phyloP scores from a whole-genome alignment of 768 basidiomycete species.

The Boletellus sp. region DNA sequence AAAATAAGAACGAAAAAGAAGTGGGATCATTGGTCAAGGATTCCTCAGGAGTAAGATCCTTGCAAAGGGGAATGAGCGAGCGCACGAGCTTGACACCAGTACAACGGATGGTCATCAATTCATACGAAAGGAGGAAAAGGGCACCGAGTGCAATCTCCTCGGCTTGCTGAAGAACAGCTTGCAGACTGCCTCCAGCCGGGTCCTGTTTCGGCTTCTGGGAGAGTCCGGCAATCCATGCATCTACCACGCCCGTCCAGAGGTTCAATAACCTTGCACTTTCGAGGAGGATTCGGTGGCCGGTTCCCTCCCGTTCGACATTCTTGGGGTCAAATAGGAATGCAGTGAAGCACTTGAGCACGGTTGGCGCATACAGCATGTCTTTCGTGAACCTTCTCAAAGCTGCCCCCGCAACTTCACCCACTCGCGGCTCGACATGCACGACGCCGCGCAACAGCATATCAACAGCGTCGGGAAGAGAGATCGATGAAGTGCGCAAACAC shows the following conservation, averaged over 20 bases:
- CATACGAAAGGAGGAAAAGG: slow-evolving; percentile 69
- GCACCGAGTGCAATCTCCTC: slow-evolving; percentile 68
- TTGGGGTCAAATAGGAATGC: slow-evolving; percentile 71
- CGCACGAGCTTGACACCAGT: slow-evolving; percentile 65
- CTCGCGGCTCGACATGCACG: slow-evolving; percentile 77
- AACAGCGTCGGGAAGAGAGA: slow-evolving; percentile 56
- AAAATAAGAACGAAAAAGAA: slow-evolving; percentile 36
- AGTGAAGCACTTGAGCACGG: slow-evolving; percentile 62
- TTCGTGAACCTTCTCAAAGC: slow-evolving; percentile 73
- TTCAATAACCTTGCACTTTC: slow-evolving; percentile 65
- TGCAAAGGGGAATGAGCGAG: slow-evolving; percentile 47
- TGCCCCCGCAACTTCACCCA: slow-evolving; percentile 63
- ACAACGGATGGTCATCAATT: slow-evolving; percentile 45
- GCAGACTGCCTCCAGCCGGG: slow-evolving; percentile 39
- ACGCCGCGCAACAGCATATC: slow-evolving; percentile 79
- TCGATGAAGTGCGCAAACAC: slow-evolving; percentile 54
- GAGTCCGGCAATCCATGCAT: slow-evolving; percentile 58
- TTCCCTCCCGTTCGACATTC: slow-evolving; percentile 59
- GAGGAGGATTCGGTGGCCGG: slow-evolving; percentile 57
- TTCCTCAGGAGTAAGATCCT: slow-evolving; percentile 39
- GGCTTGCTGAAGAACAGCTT: slow-evolving; percentile 42
- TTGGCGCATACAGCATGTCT: slow-evolving; percentile 50
- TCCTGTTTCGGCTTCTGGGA: slow-evolving; percentile 39
- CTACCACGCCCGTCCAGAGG: slow-evolving; percentile 72
- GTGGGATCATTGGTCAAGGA: slow-evolving; percentile 27